Conservation (phyloP, 305 asterid genomes). For the Solanum chacoense region DNA sequence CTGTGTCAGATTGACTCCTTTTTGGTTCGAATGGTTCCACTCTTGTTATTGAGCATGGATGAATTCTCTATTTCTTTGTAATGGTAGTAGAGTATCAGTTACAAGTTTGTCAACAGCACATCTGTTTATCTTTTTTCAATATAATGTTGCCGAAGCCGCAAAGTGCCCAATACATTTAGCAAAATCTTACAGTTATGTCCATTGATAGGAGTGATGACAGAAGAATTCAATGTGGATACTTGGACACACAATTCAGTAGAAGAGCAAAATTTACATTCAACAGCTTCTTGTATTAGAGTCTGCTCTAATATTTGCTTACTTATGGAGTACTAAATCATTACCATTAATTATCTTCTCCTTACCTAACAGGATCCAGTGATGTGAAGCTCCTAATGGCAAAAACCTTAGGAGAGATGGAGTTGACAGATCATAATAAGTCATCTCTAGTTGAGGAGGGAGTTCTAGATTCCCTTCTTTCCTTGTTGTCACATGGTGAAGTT, state of each 20-base stretch:
- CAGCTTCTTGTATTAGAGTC: neutral
- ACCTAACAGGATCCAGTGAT: constrained; percentile 34
- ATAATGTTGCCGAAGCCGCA: neutral
- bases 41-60: neutral
- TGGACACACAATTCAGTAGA: neutral
- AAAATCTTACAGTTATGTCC: neutral
- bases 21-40: neutral
- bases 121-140: neutral
- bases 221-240: neutral
- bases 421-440: constrained; percentile 53
- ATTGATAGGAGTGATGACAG: neutral
- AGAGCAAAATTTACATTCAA: neutral
- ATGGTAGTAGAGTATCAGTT: neutral
- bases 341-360: neutral
- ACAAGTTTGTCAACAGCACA: neutral
- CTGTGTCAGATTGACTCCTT: neutral
- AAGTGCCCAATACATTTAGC: neutral
- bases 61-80: neutral
- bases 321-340: neutral
- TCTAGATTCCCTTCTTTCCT: constrained; percentile 37
- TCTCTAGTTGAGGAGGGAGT: constrained; percentile 46
- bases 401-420: constrained; percentile 52
- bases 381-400: constrained; percentile 54
- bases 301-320: neutral
- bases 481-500: constrained; percentile 25